These are phyloP conservation scores for Gaultheria prostrata DNA, from an alignment of 148 eudicot species.

Conservation along the genomic window DNA sequence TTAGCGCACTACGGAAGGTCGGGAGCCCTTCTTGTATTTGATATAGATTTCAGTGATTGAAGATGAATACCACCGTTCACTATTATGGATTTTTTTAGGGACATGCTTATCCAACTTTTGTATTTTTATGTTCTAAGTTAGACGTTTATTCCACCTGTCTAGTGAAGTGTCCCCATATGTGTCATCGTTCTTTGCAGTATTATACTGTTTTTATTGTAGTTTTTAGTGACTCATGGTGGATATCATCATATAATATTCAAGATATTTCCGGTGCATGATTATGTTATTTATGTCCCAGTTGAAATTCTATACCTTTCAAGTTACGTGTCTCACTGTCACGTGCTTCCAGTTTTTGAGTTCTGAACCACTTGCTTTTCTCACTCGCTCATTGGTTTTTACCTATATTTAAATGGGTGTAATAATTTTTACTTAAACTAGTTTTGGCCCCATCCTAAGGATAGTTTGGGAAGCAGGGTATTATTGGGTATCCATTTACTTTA, in stretches of 20 bases:
- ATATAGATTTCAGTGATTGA: background rate
- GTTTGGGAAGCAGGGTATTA: background rate
- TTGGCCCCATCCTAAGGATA: background rate
- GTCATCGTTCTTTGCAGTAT: background rate
- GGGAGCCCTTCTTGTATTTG: background rate
- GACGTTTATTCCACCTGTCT: background rate
- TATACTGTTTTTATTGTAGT: background rate
- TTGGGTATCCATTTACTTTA: background rate
- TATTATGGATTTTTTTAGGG: background rate
- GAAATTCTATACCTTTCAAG: background rate
- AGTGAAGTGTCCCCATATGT: background rate
- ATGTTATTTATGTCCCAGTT: background rate
- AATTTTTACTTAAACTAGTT: background rate
- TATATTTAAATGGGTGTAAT: background rate
- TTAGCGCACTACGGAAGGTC: too few species aligned
- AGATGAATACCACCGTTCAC: background rate
- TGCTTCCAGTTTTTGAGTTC: background rate
- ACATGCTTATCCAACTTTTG: background rate
- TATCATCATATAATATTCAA: background rate
- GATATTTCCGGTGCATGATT: background rate
- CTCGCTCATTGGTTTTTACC: background rate
- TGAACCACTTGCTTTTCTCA: background rate
- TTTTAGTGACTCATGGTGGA: background rate
- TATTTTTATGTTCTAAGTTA: background rate
- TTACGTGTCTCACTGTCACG: background rate